Evolutionary conservation across 495 filamentous ascomycete species (phyloP), one percentile per base, ranked within the genome.

Genomic region (Sordaria brevicollis): DNA sequence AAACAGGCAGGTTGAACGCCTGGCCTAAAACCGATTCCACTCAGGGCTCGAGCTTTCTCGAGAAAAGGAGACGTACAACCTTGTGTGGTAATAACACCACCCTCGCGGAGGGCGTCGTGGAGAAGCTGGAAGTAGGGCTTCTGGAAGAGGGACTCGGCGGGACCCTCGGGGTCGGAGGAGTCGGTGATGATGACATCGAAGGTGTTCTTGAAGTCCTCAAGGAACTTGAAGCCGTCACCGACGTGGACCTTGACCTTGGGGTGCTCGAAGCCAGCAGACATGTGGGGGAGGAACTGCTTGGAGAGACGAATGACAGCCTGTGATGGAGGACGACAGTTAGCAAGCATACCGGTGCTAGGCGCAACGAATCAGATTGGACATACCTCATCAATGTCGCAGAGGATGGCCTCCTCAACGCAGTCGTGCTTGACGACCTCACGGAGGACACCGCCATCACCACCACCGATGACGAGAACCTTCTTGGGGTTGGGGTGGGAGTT

Each of bases 181-280:
- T 99, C 95, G 69, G 95, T 99, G 85, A 99, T 99, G 85, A 99
- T 99, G 75, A 99, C 93, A 79, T 99, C 95, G 78, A 97, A 99
- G 76, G 91, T 89, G 84, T 97, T 93, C 88, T 94, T 92, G 82
- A 90, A 90, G 74, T 93, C 88, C 80, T 91, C 88, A 67, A 99
- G 86, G 84, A 96, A 99, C 86, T 97, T 92, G 88, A 99, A 98
- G 75, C 95, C 95, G 78, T 99, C 95, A 71, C 94, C 96, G 72
- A 99, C 85, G 83, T 96, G 91, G 74, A 90, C 88, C 83, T 89
- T 93, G 76, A 92, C 90, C 80, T 94, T 95, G 76, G 93, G 93
- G 87, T 97, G 91, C 73, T 96, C 84, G 85, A 94, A 96, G 74
- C 94, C 92, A 70, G 91, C 89, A 75, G 92, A 85, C 95, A 99